These are phyloP conservation scores for Thyridium curvatum DNA, from an alignment of 2,329 filamentous ascomycete species.

Conservation along the genomic window DNA sequence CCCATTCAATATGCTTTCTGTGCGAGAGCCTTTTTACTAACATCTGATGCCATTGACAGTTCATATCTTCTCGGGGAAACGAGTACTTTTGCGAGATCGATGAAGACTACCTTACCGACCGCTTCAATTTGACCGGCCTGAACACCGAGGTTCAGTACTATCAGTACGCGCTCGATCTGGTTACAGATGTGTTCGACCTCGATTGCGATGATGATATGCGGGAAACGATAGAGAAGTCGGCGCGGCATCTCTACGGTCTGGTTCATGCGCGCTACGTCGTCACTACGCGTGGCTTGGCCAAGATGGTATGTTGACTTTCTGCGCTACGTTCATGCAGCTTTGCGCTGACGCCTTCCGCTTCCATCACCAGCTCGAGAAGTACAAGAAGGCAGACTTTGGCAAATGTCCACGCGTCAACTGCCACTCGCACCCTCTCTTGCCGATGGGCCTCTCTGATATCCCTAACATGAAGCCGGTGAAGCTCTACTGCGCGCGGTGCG, in stretches of 20 bases:
- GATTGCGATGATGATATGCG: slow-evolving; percentile 98
- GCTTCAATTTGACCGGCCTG: slow-evolving; percentile 94
- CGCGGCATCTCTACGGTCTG: slow-evolving; percentile 88
- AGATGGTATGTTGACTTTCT: slow-evolving; percentile 66
- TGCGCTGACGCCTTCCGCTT: slow-evolving; percentile 1
- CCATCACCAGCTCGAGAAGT: slow-evolving; percentile 98
- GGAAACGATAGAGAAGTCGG: slow-evolving; percentile 96
- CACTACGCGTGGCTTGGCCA: slow-evolving; percentile 84
- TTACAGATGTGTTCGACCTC: slow-evolving; percentile 97
- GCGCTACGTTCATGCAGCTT: neutral
- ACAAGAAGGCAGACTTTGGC: slow-evolving; percentile 96
- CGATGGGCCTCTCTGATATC: slow-evolving; percentile 89
- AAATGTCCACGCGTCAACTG: slow-evolving; percentile 97
- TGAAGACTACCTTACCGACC: slow-evolving; percentile 95
- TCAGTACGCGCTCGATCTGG: slow-evolving; percentile 94
- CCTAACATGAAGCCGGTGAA: slow-evolving; percentile 87
- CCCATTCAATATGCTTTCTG: slow-evolving; percentile 2
- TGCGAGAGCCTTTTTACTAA: slow-evolving; percentile 14
- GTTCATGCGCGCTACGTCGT: slow-evolving; percentile 97
- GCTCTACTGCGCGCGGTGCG: slow-evolving; percentile 93
- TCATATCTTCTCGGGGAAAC: slow-evolving; percentile 94
- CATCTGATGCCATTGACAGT: slow-evolving; percentile 51
- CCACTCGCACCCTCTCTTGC: slow-evolving; percentile 84
- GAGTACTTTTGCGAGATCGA: slow-evolving; percentile 99
- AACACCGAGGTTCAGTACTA: slow-evolving; percentile 99